Percentiles rank a stretch among this genome's conserved stretches.
phyloP scores from a whole-genome alignment of 2,329 filamentous ascomycete genomes.

The Boeremia exigua region DNA sequence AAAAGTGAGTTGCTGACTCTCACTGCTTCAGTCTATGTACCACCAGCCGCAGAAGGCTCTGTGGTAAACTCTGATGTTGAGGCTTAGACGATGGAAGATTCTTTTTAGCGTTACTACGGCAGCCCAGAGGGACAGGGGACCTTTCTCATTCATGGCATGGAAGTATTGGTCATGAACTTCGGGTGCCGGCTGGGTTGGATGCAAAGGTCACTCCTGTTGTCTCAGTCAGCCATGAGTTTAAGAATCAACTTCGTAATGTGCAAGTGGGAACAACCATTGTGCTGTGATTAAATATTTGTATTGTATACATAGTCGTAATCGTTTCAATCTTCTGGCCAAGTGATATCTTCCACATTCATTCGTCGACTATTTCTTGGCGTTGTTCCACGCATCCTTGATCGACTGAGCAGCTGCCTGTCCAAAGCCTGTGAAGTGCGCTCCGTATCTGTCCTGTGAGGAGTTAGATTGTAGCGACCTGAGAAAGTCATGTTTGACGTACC shows the following conservation, averaged over 20 bases:
- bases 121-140: too few relatives aligned
- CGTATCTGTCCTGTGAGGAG: conserved; percentile 35
- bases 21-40: neutral
- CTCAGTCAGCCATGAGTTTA: too few relatives aligned
- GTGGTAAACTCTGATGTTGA: neutral
- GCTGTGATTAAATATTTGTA: neutral
- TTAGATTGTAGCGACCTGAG: neutral
- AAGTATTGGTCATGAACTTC: too few relatives aligned
- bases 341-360: neutral
- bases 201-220: too few relatives aligned
- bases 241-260: too few relatives aligned
- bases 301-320: conserved; percentile 4
- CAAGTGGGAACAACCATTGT: too few relatives aligned
- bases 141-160: too few relatives aligned
- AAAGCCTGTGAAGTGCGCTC: conserved; percentile 35
- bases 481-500: conserved; percentile 24
- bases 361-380: conserved; percentile 26
- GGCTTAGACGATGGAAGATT: neutral
- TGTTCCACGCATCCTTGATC: conserved; percentile 34
- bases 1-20: neutral
- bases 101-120: neutral
- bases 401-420: conserved; percentile 33
- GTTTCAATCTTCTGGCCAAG: neutral
- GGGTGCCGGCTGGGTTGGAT: too few relatives aligned
- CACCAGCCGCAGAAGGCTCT: neutral